Percentiles rank a stretch among this genome's conserved stretches.
Evolutionary conservation across 257 asterid genomes (phyloP).

Genomic region (Coffea eugenioides): DNA sequence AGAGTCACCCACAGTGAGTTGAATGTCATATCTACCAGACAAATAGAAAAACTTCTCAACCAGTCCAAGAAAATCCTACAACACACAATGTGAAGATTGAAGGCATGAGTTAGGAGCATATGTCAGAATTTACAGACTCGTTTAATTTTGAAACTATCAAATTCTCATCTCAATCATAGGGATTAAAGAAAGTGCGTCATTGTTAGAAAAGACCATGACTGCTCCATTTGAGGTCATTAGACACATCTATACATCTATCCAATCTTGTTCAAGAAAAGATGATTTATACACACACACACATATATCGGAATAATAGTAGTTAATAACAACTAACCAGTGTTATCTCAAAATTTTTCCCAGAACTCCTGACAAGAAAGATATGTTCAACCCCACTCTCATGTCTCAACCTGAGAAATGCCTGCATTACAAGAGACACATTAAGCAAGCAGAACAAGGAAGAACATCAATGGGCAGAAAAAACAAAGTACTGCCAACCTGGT

Average conservation of each 20-base stretch:
- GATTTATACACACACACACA: constrained; percentile 2
- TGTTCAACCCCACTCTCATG: constrained; percentile 91
- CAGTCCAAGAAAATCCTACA: constrained; percentile 96
- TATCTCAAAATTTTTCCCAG: constrained; percentile 69
- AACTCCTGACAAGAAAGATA: constrained; percentile 74
- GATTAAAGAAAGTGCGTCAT: background rate
- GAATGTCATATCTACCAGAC: constrained; percentile 83
- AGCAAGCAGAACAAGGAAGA: constrained; percentile 12
- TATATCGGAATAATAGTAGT: constrained; percentile 17
- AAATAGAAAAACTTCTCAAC: constrained; percentile 88
- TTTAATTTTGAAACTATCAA: background rate
- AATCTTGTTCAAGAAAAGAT: background rate
- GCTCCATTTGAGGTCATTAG: background rate
- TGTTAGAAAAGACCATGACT: background rate
- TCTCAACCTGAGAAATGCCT: constrained; percentile 80
- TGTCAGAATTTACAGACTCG: background rate
- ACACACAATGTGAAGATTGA: constrained; percentile 26
- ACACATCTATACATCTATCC: background rate
- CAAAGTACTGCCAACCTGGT: constrained; percentile 59
- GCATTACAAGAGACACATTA: constrained; percentile 30
- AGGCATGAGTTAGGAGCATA: background rate
- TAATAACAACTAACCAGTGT: constrained; percentile 55
- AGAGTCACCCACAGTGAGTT: constrained; percentile 85
- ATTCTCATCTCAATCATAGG: background rate
- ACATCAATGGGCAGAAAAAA: constrained; percentile 10